Evolutionary conservation across 202 grass and related monocot genomes (phyloP).

Genomic region (Carex arenaria): DNA sequence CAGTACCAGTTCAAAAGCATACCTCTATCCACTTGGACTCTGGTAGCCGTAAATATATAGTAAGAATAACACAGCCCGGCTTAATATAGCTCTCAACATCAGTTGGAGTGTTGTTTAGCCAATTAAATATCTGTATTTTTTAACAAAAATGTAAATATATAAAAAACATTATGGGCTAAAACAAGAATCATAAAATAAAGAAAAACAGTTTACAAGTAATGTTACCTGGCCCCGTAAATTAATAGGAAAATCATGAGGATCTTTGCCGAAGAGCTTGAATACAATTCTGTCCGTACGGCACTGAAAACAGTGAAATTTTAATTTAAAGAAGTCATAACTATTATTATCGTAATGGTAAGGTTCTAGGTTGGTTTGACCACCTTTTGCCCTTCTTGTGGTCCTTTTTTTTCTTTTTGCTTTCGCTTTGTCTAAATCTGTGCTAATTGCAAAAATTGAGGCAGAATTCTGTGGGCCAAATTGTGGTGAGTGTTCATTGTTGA

Average conservation of each 20-base stretch:
- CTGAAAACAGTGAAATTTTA: constrained; percentile 39
- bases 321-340: neutral
- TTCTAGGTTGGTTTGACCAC: neutral
- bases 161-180: constrained; percentile 9
- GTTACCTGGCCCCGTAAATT: constrained; percentile 75
- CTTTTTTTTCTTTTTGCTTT: neutral
- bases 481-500: neutral
- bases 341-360: neutral
- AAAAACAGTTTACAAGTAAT: constrained; percentile 20
- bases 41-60: constrained; percentile 78
- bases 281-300: constrained; percentile 89
- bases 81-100: constrained; percentile 96
- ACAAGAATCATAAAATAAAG: neutral
- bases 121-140: constrained; percentile 74
- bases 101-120: constrained; percentile 85
- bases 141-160: constrained; percentile 16
- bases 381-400: neutral
- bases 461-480: neutral
- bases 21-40: constrained; percentile 79
- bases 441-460: neutral
- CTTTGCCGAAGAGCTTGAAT: constrained; percentile 97
- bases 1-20: constrained; percentile 25
- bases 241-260: constrained; percentile 85
- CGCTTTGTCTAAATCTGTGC: neutral
- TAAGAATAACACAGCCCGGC: constrained; percentile 90